Base-by-base conservation (phyloP, 1,139 yeast genomes). In the Sugiyamaella neomexicana region DNA sequence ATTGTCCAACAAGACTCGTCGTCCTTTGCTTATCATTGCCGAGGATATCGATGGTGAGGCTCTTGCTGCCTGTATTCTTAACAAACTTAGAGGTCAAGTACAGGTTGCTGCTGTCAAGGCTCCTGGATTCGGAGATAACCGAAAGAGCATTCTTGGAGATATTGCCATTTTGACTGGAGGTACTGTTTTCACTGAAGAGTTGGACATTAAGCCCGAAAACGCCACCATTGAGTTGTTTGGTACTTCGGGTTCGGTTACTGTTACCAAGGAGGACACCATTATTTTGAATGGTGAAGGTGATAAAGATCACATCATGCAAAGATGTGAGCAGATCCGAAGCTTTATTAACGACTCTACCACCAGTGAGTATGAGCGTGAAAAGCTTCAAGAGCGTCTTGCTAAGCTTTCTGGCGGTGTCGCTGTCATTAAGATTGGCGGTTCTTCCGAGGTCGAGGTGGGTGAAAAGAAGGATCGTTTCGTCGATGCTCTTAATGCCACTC, bases 391-490 rank as follows among this genome's bases (percentile, higher is more conserved):
- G 80, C 88, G 99, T 79, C 81, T 93, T 68, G 99, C 99, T 68
- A 93, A 93, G 80, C 83, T 93, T 65, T 88, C 97, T 53, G 99
- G 99, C 58, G 99, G 99, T 83, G 99, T 93, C 72, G 99, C 99
- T 61, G 99, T 95, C 64, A 81, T 93, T 69, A 89, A 87, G 80
- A 99, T 93, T 60, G 99, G 99, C 73, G 99, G 99, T 66, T 76
- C 99, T 53, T 89, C 97, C 25, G 99, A 93, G 78, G 90, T 93
- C 65, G 99, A 93, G 79, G 99, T 93, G 65, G 96, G 98, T 71
- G 99, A 93, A 80, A 95, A 93, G 96, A 93, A 93, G 80, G 99
- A 93, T 75, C 90, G 99, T 79, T 95, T 91, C 72, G 99, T 95
- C 68, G 99, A 93, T 78, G 99, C 99, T 49, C 82, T 93, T 71